These are phyloP conservation scores for Neofusicoccum kwambonambiense DNA, from an alignment of 2,329 filamentous ascomycete genomes.

Conservation along the genomic window DNA sequence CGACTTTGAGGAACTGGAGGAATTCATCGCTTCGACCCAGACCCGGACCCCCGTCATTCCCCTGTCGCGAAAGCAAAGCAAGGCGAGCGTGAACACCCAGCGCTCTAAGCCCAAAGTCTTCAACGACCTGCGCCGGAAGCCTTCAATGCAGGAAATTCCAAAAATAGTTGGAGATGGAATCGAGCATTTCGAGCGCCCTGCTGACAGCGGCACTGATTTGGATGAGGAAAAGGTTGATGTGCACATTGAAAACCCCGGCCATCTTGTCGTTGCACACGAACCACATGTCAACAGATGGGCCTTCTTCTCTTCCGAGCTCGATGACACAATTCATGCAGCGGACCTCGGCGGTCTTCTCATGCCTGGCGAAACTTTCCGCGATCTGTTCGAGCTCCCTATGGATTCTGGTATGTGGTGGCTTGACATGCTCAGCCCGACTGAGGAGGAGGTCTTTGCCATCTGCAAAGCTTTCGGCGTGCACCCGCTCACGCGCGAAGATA, in stretches of 20 bases:
- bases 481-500: conserved; percentile 93
- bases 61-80: conserved; percentile 34
- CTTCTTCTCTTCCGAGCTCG: conserved; percentile 94
- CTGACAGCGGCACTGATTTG: conserved; percentile 27
- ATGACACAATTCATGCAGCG: conserved; percentile 87
- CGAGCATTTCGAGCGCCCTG: conserved; percentile 12
- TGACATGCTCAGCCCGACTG: conserved; percentile 85
- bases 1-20: conserved; percentile 91
- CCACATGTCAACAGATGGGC: conserved; percentile 73
- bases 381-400: conserved; percentile 72
- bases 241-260: conserved; percentile 28
- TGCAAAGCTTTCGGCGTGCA: conserved; percentile 96
- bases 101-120: conserved; percentile 58
- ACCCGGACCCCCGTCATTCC: conserved; percentile 46
- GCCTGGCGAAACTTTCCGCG: conserved; percentile 84
- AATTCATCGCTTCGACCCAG: conserved; percentile 70
- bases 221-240: conserved; percentile 47
- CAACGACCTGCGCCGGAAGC: conserved; percentile 54
- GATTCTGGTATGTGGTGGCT: conserved; percentile 96
- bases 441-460: conserved; percentile 82
- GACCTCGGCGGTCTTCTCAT: conserved; percentile 86
- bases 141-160: conserved; percentile 23
- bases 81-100: conserved; percentile 32
- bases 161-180: conserved; percentile 30
- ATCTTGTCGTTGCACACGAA: conserved; percentile 48